A percentile compares a stretch with the other conserved stretches of the same genome.
phyloP scores from a whole-genome alignment of 2,329 filamentous ascomycete species.

The Ophiocordyceps camponoti-saundersi region DNA sequence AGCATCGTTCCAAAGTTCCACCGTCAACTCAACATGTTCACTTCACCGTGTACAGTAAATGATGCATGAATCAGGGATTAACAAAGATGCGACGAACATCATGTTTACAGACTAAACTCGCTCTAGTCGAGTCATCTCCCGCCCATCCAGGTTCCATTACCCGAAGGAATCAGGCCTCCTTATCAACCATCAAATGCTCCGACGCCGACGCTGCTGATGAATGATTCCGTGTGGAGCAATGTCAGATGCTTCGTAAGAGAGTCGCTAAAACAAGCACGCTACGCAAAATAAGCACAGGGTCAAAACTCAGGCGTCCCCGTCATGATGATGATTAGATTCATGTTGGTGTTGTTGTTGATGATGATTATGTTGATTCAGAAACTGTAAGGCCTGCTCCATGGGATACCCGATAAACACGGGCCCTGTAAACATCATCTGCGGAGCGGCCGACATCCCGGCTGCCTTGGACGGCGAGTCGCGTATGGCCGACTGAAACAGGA shows the following conservation, averaged over 20 bases:
- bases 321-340: no score
- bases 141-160: background rate
- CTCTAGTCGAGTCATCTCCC: background rate
- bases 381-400: slow-evolving; percentile 60
- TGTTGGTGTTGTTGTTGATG: slow-evolving; percentile 6
- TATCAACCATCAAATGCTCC: background rate
- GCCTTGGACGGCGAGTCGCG: slow-evolving; percentile 25
- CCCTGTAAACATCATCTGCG: slow-evolving; percentile 77
- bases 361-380: slow-evolving; percentile 45
- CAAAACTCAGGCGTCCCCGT: background rate
- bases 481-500: slow-evolving; percentile 29
- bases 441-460: slow-evolving; percentile 14
- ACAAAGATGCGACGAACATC: no score
- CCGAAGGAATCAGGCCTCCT: background rate
- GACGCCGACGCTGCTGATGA: background rate
- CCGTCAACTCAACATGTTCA: background rate
- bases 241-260: background rate
- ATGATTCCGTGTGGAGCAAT: background rate
- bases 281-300: background rate
- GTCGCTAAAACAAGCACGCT: background rate
- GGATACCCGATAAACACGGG: slow-evolving; percentile 90
- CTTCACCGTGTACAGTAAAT: background rate
- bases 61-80: no score
- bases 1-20: background rate
- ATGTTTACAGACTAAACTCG: background rate